Evolutionary conservation across 768 basidiomycete species (phyloP), one percentile per base, ranked within the genome.

Genomic region (Antrodiella citrinella): DNA sequence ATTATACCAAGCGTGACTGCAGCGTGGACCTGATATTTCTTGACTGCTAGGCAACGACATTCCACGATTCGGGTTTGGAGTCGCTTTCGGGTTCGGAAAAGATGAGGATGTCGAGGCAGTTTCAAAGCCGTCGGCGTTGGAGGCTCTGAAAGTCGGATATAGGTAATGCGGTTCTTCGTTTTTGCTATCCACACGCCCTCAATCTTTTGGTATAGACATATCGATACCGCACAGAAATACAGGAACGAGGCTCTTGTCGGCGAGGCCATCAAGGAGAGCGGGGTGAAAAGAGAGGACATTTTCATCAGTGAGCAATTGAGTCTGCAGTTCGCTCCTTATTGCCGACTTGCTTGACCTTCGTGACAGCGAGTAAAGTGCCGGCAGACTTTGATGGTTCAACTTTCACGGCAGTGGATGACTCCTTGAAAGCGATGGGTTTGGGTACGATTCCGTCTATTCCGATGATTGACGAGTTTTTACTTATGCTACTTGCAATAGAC

Each of bases 221-320:
- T 89, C 40, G 88, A 90, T 62, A 77, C 83, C 0, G 88, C 88
- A 1, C 82, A 83, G 54, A 68, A 71, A 26, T 90, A 89, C 61
- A 68, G 66, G 50, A 86, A 86, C 53, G 84, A 87, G 60, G 72
- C 71, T 2, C 69, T 70, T 7, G 84, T 86, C 12, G 82, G 79
- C 1, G 70, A 75, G 22, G 82, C 82, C 1, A 61, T 84, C 20
- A 67, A 69, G 51, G 79, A 79, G 48, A 80, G 76, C 44, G 78
- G 75, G 2, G 49, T 89, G 9, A 55, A 68, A 0, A 69, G 86
- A 52, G 68, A 69, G n/a, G 76, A 85, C 11, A 55, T 87, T 26
- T 90, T 88, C 65, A 75, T 90, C 58, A 88, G 87, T 86, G 55
- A 47, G 78, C 18, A 67, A 30, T 10, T 5, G 1, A 26, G 19